A percentile compares a stretch with the other conserved stretches of the same genome.
Conservation (phyloP, 805 yeast genomes). For the Barnettozyma siamensis region DNA sequence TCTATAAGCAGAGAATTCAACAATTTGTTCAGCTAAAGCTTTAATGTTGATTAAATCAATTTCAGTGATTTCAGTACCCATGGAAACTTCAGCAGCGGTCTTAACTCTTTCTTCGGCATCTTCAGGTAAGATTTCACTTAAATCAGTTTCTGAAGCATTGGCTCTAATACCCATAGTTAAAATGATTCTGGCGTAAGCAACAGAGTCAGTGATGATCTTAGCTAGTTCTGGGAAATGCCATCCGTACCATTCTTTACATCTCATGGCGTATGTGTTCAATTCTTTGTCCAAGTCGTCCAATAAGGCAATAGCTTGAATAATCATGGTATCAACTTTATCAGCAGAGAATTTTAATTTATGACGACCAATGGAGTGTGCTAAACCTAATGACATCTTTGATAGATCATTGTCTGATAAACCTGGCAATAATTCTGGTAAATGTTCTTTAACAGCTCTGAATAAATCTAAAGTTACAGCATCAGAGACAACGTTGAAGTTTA, state of each 20-base stretch:
- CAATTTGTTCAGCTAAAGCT: slow-evolving; percentile 92
- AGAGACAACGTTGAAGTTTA: slow-evolving; percentile 81
- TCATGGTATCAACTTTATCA: slow-evolving; percentile 98
- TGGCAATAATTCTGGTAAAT: slow-evolving; percentile 89
- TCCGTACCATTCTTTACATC: slow-evolving; percentile 99
- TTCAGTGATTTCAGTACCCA: slow-evolving; percentile 98
- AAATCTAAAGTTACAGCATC: slow-evolving; percentile 94
- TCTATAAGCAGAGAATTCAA: slow-evolving; percentile 93
- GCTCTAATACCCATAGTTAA: slow-evolving; percentile 92
- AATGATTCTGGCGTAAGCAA: slow-evolving; percentile 92
- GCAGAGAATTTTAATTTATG: slow-evolving; percentile 96
- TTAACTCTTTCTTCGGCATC: slow-evolving; percentile 89
- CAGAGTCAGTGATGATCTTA: slow-evolving; percentile 91
- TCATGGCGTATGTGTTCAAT: slow-evolving; percentile 96
- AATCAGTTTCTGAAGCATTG: slow-evolving; percentile 84
- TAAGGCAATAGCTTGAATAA: slow-evolving; percentile 96
- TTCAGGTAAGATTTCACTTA: slow-evolving; percentile 87
- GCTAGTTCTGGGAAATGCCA: slow-evolving; percentile 99
- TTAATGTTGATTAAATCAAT: slow-evolving; percentile 82
- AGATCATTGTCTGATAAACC: slow-evolving; percentile 83
- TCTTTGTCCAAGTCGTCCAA: slow-evolving; percentile 97
- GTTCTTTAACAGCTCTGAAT: slow-evolving; percentile 91
- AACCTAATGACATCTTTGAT: slow-evolving; percentile 94
- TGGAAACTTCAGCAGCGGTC: slow-evolving; percentile 95
- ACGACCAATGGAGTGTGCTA: slow-evolving; percentile 98